These are phyloP conservation scores for Gigaspora rosea DNA, from an alignment of 192 early-diverging fungal genomes.

Conservation along the genomic window DNA sequence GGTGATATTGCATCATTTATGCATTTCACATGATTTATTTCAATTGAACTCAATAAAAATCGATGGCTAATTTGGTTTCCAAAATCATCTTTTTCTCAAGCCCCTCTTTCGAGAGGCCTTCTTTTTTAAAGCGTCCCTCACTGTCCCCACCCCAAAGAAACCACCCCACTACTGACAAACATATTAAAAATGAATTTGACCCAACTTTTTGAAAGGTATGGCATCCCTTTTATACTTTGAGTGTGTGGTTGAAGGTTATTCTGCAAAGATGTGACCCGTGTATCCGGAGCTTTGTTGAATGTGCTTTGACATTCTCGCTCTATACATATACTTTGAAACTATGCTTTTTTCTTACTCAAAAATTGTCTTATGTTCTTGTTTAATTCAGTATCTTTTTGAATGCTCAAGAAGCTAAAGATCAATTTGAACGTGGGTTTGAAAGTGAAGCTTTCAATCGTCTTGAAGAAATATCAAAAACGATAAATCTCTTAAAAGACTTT, in stretches of 20 bases:
- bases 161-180: constrained; percentile 9
- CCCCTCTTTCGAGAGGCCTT: constrained; percentile 36
- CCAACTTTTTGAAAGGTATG: constrained; percentile 32
- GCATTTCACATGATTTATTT: no score
- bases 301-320: no score
- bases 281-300: not conserved
- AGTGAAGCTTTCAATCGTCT: constrained; percentile 29
- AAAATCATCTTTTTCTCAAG: constrained; percentile 1
- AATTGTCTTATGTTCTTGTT: not conserved
- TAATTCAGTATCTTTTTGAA: constrained; percentile 13
- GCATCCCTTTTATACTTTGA: not conserved
- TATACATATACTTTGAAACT: not conserved
- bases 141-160: constrained; percentile 34
- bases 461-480: constrained; percentile 32
- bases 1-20: no score
- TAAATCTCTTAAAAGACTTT: constrained; percentile 30
- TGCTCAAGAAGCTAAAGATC: constrained; percentile 31
- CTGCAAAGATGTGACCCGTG: not conserved
- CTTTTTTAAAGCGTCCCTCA: constrained; percentile 27
- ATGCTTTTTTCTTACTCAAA: not conserved
- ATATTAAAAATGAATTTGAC: constrained; percentile 30
- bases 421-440: constrained; percentile 27
- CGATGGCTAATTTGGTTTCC: not conserved
- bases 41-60: no score
- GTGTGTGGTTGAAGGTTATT: constrained; percentile 14